A percentile compares a stretch with the other conserved stretches of the same genome.
Evolutionary conservation across 192 early-diverging fungal genomes (phyloP).

Genomic region (Umbelopsis vinacea): DNA sequence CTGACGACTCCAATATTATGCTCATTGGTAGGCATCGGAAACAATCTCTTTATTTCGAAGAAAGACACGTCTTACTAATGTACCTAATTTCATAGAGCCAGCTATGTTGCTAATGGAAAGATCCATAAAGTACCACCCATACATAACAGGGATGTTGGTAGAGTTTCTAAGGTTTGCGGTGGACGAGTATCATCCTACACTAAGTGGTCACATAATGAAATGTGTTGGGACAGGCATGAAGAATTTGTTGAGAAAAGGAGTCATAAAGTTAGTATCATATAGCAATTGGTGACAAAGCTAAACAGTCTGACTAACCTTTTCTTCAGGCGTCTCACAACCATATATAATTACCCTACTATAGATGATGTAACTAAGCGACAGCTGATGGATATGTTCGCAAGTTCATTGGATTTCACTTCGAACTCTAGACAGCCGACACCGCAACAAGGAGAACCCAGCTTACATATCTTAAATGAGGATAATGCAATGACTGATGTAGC

Average conservation of each 20-base stretch:
- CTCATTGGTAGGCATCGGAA: conserved; percentile 49
- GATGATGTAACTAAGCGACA: conserved; percentile 29
- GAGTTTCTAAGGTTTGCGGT: conserved; percentile 67
- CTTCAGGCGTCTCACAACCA: conserved; percentile 32
- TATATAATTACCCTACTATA: conserved; percentile 35
- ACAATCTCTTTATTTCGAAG: too few species aligned
- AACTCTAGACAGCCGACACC: background rate
- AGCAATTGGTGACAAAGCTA: too few species aligned
- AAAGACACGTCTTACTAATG: background rate
- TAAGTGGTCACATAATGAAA: conserved; percentile 50
- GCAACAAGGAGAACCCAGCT: background rate
- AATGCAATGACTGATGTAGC: background rate
- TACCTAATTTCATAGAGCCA: conserved; percentile 56
- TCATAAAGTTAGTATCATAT: conserved; percentile 55
- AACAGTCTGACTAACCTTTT: background rate
- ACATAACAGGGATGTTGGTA: conserved; percentile 67
- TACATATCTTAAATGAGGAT: conserved; percentile 1
- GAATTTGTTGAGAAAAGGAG: conserved; percentile 61
- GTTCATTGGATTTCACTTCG: conserved; percentile 24
- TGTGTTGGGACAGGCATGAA: conserved; percentile 62
- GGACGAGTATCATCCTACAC: conserved; percentile 62
- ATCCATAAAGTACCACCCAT: conserved; percentile 65
- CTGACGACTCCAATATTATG: conserved; percentile 75
- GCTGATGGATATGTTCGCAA: conserved; percentile 33
- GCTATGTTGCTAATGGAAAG: conserved; percentile 75